phyloP scores from a whole-genome alignment of 176 grass and related monocot genomes.

The Calamus simplicifolius region DNA sequence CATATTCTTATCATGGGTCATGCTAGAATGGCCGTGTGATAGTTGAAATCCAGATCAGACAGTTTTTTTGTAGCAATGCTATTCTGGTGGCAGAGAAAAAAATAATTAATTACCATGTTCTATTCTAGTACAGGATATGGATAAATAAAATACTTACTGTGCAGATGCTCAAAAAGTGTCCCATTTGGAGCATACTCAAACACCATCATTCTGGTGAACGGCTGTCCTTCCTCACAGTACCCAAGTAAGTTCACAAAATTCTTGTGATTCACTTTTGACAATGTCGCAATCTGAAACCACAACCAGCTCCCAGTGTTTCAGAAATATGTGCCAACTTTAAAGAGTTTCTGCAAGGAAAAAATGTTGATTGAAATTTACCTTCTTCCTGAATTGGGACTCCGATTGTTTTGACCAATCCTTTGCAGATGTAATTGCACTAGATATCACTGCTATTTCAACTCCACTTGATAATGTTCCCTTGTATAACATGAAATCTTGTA shows the following conservation, averaged over 20 bases:
- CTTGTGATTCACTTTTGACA: constrained; percentile 79
- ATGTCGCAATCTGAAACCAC: constrained; percentile 49
- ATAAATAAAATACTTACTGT: constrained; percentile 27
- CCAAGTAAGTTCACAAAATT: constrained; percentile 92
- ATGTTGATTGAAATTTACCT: constrained; percentile 34
- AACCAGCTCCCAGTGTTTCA: neutral
- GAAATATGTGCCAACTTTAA: too few relatives aligned
- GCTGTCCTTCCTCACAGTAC: constrained; percentile 69
- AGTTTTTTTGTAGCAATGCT: too few relatives aligned
- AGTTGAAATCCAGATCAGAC: too few relatives aligned
- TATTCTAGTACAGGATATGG: too few relatives aligned
- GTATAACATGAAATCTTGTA: constrained; percentile 53
- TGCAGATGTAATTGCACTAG: constrained; percentile 33
- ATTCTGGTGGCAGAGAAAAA: too few relatives aligned
- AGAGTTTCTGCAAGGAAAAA: neutral
- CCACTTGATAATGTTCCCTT: constrained; percentile 92
- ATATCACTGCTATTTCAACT: constrained; percentile 72
- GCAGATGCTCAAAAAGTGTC: constrained; percentile 89
- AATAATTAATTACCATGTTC: too few relatives aligned
- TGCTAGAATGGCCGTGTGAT: too few relatives aligned
- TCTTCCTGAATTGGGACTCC: constrained; percentile 64
- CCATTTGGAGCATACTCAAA: constrained; percentile 95
- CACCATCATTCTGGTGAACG: constrained; percentile 83
- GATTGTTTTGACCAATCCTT: constrained; percentile 73
- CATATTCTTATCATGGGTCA: too few relatives aligned